Evolutionary conservation across 2,329 filamentous ascomycete genomes (phyloP), one percentile per base, ranked within the genome.

Genomic region (Hypoxylon sp.): DNA sequence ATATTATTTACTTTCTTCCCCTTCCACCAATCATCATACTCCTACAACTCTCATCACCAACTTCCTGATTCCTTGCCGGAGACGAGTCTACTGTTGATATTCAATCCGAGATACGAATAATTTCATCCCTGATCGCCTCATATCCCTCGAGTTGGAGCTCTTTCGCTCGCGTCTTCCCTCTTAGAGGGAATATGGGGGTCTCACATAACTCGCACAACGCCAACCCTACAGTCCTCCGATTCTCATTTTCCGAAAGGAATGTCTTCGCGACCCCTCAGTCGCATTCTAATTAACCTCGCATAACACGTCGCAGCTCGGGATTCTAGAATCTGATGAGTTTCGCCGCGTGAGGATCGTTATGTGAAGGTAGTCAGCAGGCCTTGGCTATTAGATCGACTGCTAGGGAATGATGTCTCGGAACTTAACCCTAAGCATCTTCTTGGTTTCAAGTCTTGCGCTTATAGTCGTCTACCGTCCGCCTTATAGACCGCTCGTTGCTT

Each of bases 401-500:
- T 17, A 71, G 87, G 86, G 87, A 90, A 88, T 84, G 84, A n/a
- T 81, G 83, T 82, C 69, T 91, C 90, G 93, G 92, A 94, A 94
- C 92, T 94, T 97, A 97, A 97, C 94, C 94, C 94, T 97, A 97
- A 92, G 87, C 84, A 83, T 81, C 83, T 78, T 80, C 84, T 89
- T 91, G 92, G 93, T 90, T 89, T 77, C 79, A 53, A 92, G 91
- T 86, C 76, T 94, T 92, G 89, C 89, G 88, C 85, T 85, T 80
- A 84, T 82, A 87, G 90, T 91, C 89, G 89, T 89, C 81, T 86
- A 82, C n/a, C 38, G 86, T 82, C 83, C 84, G 83, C 86, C 85
- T 89, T 94, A 79, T 94, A 94, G 81, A 76, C 81, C 79, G 74
- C 72, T 69, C 60, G 72, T 71, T 74, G 72, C 58, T 63, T 67